Evolutionary conservation across 257 asterid genomes (phyloP), one percentile per base, ranked within the genome.

Genomic region (Striga asiatica): DNA sequence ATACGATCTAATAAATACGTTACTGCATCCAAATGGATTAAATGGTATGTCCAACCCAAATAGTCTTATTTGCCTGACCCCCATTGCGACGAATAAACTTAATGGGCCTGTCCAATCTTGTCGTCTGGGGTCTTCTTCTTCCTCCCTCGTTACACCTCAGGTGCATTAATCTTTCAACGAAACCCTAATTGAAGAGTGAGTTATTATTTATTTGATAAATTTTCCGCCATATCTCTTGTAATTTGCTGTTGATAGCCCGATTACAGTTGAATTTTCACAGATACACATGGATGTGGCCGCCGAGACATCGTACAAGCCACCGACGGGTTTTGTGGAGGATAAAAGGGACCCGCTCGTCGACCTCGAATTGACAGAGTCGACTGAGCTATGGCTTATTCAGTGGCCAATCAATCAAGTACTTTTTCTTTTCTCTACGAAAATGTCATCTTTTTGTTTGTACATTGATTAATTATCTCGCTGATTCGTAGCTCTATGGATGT

Each of bases 331-430:
- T 55, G 74, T 57, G 41, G 74, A 74, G 67, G 77, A 76, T 41
- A 62, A 54, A 35, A 79, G 50, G 69, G 84, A 71, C 28, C 69
- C 84, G 28, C 82, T 82, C 3, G 1, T 76, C 27, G 81, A 76
- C 22, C 69, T 76, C 48, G 16, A 72, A 7, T 27, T 61, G 19
- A 56, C 62, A 0, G 84, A 76, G 61, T 71, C 86, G 1, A 76
- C 78, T 0, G 91, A 81, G 70, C 74, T 81, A 12, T 82, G 92
- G 87, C 92, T 82, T 28, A 58, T 82, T 31, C 88, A 82, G 9
- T 79, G 80, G 82, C 87, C 92, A 9, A 32, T 56, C 41, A 76
- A 67, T 70, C 76, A 73, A 39, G 82, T 76, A 72, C 23, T 10
- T 17, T 17, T 65, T n/a, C 3, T 9, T 17, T 24, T 0, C 4